Evolutionary conservation across 768 basidiomycete species (phyloP).

Genomic region (Mycena leptocephala): DNA sequence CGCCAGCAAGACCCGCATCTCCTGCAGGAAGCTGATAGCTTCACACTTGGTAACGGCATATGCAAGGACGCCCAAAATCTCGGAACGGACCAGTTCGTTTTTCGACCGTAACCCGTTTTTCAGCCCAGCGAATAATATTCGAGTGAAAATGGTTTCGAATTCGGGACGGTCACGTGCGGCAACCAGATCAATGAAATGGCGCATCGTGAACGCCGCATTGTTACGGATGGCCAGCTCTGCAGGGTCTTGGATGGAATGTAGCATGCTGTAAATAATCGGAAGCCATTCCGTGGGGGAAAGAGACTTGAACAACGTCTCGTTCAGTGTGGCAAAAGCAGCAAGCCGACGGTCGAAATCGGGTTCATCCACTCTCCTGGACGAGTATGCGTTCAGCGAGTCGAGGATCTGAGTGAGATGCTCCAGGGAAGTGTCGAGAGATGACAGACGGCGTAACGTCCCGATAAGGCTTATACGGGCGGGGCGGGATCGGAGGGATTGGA

Average conservation of each 20-base stretch:
- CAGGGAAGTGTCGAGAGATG: conserved; percentile 64
- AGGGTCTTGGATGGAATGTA: conserved; percentile 91
- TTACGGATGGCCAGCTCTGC: conserved; percentile 90
- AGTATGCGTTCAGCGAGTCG: conserved; percentile 88
- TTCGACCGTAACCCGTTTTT: conserved; percentile 87
- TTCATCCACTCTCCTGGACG: conserved; percentile 86
- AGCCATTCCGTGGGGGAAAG: conserved; percentile 80
- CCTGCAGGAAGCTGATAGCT: conserved; percentile 73
- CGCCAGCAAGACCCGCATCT: conserved; percentile 87
- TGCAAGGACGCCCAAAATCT: conserved; percentile 85
- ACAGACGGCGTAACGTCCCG: conserved; percentile 70
- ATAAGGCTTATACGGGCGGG: conserved; percentile 81
- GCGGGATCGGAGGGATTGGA: conserved; percentile 83
- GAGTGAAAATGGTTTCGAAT: conserved; percentile 71
- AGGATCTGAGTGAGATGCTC: conserved; percentile 68
- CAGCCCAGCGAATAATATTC: conserved; percentile 81
- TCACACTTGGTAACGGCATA: conserved; percentile 80
- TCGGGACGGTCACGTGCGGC: conserved; percentile 59
- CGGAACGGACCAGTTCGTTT: conserved; percentile 89
- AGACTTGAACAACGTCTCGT: conserved; percentile 71
- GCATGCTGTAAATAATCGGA: conserved; percentile 86
- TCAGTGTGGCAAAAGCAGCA: conserved; percentile 80
- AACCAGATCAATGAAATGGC: conserved; percentile 82
- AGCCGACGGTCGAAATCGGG: conserved; percentile 94
- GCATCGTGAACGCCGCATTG: conserved; percentile 83